These are phyloP conservation scores for Amanita rimosa DNA, from an alignment of 768 basidiomycete genomes.

Conservation along the genomic window DNA sequence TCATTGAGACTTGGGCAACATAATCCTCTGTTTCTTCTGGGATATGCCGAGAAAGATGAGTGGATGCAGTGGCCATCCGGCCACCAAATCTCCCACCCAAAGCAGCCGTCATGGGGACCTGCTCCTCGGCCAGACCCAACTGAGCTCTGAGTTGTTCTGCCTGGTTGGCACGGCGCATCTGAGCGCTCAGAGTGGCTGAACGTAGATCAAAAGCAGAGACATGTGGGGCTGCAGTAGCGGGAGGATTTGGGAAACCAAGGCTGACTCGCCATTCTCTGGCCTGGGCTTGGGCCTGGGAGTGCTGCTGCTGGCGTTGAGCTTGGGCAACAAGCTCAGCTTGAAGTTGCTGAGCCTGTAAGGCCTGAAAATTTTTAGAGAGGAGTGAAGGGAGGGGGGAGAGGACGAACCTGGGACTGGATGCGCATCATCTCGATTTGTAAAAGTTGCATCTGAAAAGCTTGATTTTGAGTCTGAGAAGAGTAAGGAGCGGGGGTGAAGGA, in stretches of 20 bases:
- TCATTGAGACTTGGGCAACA: constrained; percentile 11
- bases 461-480: constrained; percentile 26
- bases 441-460: constrained; percentile 73
- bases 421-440: constrained; percentile 76
- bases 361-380: constrained; percentile 24
- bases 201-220: constrained; percentile 55
- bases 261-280: constrained; percentile 35
- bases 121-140: constrained; percentile 45
- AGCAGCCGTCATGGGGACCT: constrained; percentile 72
- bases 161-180: constrained; percentile 59
- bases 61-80: constrained; percentile 38
- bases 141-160: constrained; percentile 56
- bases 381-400: not conserved
- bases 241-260: constrained; percentile 32
- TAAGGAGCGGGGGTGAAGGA: constrained; percentile 32
- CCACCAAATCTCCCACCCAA: constrained; percentile 69
- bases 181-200: constrained; percentile 39
- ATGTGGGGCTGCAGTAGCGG: constrained; percentile 67
- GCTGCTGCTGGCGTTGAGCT: constrained; percentile 40
- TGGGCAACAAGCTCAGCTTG: constrained; percentile 63
- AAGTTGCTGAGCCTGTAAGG: constrained; percentile 63
- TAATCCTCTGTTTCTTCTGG: constrained; percentile 22
- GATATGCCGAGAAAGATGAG: constrained; percentile 20
- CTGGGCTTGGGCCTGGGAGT: constrained; percentile 26
- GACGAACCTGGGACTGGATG: constrained; percentile 49